These are phyloP conservation scores for Sporisorium sorghi DNA, from an alignment of 1,284 basidiomycete genomes.

Conservation along the genomic window DNA sequence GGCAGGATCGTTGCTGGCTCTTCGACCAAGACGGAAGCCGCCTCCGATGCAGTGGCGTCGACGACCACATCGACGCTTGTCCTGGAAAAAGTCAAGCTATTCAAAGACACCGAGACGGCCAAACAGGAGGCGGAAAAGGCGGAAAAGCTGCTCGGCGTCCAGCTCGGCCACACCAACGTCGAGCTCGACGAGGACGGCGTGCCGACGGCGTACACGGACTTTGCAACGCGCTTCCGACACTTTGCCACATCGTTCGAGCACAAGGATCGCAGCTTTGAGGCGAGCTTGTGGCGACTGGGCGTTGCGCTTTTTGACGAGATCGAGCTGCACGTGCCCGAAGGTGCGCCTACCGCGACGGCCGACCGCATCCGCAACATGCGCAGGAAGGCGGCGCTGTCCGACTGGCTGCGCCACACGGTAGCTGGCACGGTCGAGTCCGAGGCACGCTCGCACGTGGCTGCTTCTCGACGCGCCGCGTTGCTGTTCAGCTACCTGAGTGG, in stretches of 20 bases:
- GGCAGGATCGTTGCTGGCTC: constrained; percentile 70
- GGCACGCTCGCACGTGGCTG: constrained; percentile 63
- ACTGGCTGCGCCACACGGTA: constrained; percentile 85
- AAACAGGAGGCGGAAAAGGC: constrained; percentile 47
- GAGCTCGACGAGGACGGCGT: constrained; percentile 71
- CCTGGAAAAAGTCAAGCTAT: constrained; percentile 53
- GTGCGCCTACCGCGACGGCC: constrained; percentile 74
- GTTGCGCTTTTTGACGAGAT: constrained; percentile 88
- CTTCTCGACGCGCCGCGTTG: constrained; percentile 53
- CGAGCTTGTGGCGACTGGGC: constrained; percentile 86
- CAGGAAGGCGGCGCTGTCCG: constrained; percentile 83
- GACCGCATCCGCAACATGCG: constrained; percentile 77
- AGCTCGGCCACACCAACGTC: constrained; percentile 82
- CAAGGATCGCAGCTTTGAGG: constrained; percentile 75
- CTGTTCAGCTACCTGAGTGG: constrained; percentile 86
- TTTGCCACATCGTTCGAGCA: constrained; percentile 80
- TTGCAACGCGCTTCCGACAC: constrained; percentile 79
- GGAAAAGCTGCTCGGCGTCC: constrained; percentile 81
- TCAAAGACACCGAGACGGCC: constrained; percentile 43
- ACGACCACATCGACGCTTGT: constrained; percentile 34
- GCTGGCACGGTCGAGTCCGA: constrained; percentile 78
- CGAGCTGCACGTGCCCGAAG: constrained; percentile 77
- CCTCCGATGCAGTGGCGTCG: constrained; percentile 15
- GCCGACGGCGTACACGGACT: constrained; percentile 73
- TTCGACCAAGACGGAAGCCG: constrained; percentile 17